A percentile compares a stretch with the other conserved stretches of the same genome.
These are phyloP conservation scores for Pseudogymnoascus verrucosus DNA, from an alignment of 2,329 filamentous ascomycete genomes.

Conservation along the genomic window DNA sequence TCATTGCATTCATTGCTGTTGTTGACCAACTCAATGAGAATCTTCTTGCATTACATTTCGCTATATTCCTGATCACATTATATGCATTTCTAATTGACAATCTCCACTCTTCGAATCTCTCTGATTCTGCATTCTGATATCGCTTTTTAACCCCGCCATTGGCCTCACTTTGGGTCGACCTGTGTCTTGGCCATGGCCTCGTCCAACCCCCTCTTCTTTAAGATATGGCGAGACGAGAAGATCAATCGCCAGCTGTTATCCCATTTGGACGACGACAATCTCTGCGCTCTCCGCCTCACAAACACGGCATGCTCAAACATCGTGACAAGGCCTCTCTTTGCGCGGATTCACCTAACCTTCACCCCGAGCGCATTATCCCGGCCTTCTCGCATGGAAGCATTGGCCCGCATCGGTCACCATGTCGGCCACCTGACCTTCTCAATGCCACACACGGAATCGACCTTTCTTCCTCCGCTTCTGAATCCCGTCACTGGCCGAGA, in stretches of 20 bases:
- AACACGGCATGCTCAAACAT: slow-evolving; percentile 64
- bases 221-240: slow-evolving; percentile 26
- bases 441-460: slow-evolving; percentile 68
- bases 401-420: slow-evolving; percentile 70
- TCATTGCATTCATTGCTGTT: slow-evolving; percentile 3
- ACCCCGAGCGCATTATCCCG: slow-evolving; percentile 68
- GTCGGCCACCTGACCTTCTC: slow-evolving; percentile 71
- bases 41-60: background rate
- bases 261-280: slow-evolving; percentile 22
- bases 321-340: slow-evolving; percentile 62
- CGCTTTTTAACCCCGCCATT: background rate
- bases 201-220: slow-evolving; percentile 23
- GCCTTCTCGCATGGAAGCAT: slow-evolving; percentile 61
- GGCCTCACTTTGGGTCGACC: slow-evolving; percentile 9
- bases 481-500: slow-evolving; percentile 70
- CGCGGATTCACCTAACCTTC: slow-evolving; percentile 62
- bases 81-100: slow-evolving; percentile 3
- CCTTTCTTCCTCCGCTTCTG: slow-evolving; percentile 76
- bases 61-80: background rate
- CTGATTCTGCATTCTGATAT: background rate
- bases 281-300: slow-evolving; percentile 55
- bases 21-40: slow-evolving; percentile 7
- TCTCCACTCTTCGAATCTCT: background rate
- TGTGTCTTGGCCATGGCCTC: slow-evolving; percentile 22
- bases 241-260: slow-evolving; percentile 23